Evolutionary conservation across 2,329 filamentous ascomycete species (phyloP), one percentile per base, ranked within the genome.

Genomic region (Cladosporium oxysporum): DNA sequence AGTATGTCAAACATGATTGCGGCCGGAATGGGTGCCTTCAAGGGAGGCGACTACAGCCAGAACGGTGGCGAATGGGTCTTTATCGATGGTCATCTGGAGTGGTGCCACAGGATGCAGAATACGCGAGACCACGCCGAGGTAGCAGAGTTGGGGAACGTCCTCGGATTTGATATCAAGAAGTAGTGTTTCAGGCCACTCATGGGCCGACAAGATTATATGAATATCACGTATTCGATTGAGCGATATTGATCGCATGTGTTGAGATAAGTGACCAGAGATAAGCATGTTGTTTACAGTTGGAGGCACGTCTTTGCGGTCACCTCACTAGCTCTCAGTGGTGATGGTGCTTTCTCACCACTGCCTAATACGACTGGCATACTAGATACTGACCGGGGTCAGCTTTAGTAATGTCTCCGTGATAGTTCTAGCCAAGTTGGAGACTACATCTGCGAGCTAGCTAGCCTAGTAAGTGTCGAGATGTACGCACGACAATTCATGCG

Each of bases 61-160:
- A 76, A 78, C 50, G 78, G 78, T 8, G 78, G 78, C 23, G 78
- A 80, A 66, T 77, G 74, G 63, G 50, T 79, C 55, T 78, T 78
- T 68, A 47, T 52, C 12, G 69, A 76, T 52, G 70, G 71, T 21
- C 66, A 72, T 62, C 58, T 78, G 35, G 70, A 72, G 44, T 79
- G 75, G 74, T 74, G 72, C 31, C 72, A 75, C 58, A 66, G 75
- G 16, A 79, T 79, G 78, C 66, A 69, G 52, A 73, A 75, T 44
- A 76, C 74, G 14, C 64, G 72, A 31, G 77, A 76, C 58, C 78
- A 80, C 63, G 68, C 74, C 8, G 75, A 77, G 58, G 67, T 76
- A 12, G 62, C 67, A 21, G 74, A 75, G 41, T 58, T 80, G 66
- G 73, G 73, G 71, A 62, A 66, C 58, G 69, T 78, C 23, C 66